These are phyloP conservation scores for Taphrina flavorubra DNA, from an alignment of 1,139 yeast genomes.

Conservation along the genomic window DNA sequence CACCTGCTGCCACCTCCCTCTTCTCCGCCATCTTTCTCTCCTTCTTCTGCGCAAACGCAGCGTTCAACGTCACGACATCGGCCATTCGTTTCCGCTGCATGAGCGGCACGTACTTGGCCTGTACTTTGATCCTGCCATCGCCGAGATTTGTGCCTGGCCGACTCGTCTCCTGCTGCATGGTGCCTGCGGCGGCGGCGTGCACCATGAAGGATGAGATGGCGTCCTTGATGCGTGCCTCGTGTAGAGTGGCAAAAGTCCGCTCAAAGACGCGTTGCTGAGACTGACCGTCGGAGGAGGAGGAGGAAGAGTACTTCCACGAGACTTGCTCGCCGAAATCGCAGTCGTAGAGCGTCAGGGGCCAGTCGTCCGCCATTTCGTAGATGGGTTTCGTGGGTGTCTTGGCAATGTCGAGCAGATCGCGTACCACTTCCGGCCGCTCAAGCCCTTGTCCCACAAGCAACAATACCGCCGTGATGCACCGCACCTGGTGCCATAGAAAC, in stretches of 20 bases:
- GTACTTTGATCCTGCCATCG: conserved; percentile 70
- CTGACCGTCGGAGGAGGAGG: conserved; percentile 32
- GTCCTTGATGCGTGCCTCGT: conserved; percentile 47
- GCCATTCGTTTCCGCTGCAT: conserved; percentile 58
- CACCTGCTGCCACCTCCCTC: neutral
- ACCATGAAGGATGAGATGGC: conserved; percentile 49
- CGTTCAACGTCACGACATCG: conserved; percentile 15
- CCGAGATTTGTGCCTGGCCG: conserved; percentile 62
- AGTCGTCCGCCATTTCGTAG: conserved; percentile 88
- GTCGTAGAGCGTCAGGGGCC: conserved; percentile 87
- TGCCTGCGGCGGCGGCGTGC: conserved; percentile 52
- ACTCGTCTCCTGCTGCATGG: conserved; percentile 47
- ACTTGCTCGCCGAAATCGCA: conserved; percentile 61
- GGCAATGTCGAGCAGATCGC: conserved; percentile 64
- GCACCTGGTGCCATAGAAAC: conserved; percentile 96
- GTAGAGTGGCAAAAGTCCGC: conserved; percentile 45
- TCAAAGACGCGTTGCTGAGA: conserved; percentile 42
- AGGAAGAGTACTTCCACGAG: conserved; percentile 25
- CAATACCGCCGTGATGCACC: conserved; percentile 89
- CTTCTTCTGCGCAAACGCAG: conserved; percentile 23
- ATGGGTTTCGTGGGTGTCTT: conserved; percentile 72
- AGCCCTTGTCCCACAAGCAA: conserved; percentile 78
- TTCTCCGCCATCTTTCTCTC: conserved; percentile 18
- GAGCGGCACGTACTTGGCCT: conserved; percentile 64
- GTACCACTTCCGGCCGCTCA: conserved; percentile 66